Evolutionary conservation across 495 filamentous ascomycete genomes (phyloP), one percentile per base, ranked within the genome.

Genomic region (Penicillium antarcticum): DNA sequence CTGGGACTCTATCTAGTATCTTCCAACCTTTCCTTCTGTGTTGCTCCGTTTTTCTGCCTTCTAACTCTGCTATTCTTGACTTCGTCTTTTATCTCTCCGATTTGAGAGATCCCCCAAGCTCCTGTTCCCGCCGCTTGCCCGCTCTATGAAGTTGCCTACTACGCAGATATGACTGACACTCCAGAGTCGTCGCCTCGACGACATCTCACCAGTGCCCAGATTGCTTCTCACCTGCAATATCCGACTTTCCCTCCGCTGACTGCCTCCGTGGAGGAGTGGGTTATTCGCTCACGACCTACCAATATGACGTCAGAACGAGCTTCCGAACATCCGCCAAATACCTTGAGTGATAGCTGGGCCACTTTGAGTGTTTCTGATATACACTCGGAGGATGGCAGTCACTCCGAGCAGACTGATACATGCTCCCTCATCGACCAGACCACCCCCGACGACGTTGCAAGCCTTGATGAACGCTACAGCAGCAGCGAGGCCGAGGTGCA

Each of bases 321-420:
- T 18, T 19, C 48, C 4, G 65, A 69, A 4, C 56, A 61, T 31
- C 41, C 56, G 5, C 29, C 58, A 24, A 72, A 60, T 23, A 60
- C 71, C 16, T 52, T 78, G 45, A 72, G 73, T 50, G 74, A 76
- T 32, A 78, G 74, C 58, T 78, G 74, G 74, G 72, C 74, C 4
- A 74, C 68, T 3, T 56, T 78, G 42, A 78, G 74, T 48, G 66
- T 65, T 3, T 76, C 73, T 11, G 73, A 78, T 52, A 52, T 68
- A 17, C 68, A 71, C 40, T 75, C 72, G 3, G 74, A 78, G 43
- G 72, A 77, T 58, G 74, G 68, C 23, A 66, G 59, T 48, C 73
- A 63, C 17, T 78, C 74, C 1, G 73, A 76, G 34, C 72, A 68
- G 29, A 78, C 73, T 1, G 74, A 78, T 57, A 42, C 59, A 11